A percentile compares a stretch with the other conserved stretches of the same genome.
phyloP scores from a whole-genome alignment of 495 filamentous ascomycete genomes.

The Aspergillus mulundensis region DNA sequence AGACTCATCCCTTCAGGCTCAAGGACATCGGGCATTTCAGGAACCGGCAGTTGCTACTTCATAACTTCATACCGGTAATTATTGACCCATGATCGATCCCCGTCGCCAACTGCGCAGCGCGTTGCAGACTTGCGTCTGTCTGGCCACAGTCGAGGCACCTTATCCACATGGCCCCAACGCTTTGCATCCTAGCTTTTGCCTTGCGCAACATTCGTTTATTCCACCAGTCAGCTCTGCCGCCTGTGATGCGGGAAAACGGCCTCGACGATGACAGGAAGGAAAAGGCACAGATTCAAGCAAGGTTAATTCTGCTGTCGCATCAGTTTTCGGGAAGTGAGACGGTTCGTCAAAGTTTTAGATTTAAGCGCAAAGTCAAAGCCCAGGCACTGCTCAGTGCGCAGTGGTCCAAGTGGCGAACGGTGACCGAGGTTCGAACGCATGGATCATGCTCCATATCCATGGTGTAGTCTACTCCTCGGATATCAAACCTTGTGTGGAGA shows the following conservation, averaged over 20 bases:
- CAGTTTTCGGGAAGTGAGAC: not conserved
- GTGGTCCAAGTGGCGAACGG: not conserved
- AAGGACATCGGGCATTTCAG: not conserved
- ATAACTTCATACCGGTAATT: no score
- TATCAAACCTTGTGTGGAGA: not conserved
- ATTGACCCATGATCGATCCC: constrained; percentile 2
- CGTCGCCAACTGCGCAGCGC: not conserved
- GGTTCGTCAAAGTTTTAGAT: not conserved
- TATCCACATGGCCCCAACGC: constrained; percentile 11
- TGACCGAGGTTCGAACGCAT: not conserved
- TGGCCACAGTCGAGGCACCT: not conserved
- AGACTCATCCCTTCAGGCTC: not conserved
- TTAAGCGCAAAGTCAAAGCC: constrained; percentile 1
- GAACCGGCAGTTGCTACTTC: not conserved
- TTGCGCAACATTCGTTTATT: not conserved
- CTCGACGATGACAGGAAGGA: not conserved
- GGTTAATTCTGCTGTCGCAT: not conserved
- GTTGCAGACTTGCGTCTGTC: not conserved
- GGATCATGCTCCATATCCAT: not conserved
- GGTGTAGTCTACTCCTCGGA: not conserved
- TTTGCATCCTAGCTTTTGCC: not conserved
- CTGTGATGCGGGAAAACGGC: not conserved
- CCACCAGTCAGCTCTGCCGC: not conserved
- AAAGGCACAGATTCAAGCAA: not conserved
- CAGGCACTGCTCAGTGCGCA: not conserved